Evolutionary conservation across 129 eudicot genomes (phyloP).

Genomic region (Artemisia annua): DNA sequence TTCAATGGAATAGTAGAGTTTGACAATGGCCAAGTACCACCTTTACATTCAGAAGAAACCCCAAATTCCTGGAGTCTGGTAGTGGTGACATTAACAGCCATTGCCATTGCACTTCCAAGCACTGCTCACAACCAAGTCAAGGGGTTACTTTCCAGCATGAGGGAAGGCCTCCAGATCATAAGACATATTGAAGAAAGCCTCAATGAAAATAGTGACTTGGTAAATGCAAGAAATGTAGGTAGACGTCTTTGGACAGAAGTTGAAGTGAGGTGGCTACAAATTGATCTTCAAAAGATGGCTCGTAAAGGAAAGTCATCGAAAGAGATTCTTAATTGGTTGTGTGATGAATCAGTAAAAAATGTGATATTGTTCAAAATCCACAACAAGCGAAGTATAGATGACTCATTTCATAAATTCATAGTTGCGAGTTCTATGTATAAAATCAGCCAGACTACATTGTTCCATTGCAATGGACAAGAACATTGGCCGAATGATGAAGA

Average conservation of each 20-base stretch:
- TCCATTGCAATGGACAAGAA: background rate
- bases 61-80: constrained; percentile 45
- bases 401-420: constrained; percentile 18
- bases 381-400: constrained; percentile 8
- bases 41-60: constrained; percentile 21
- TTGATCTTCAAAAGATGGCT: constrained; percentile 31
- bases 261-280: constrained; percentile 42
- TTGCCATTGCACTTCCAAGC: constrained; percentile 46
- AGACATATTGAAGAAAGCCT: constrained; percentile 30
- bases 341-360: constrained; percentile 22
- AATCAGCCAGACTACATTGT: constrained; percentile 31
- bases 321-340: constrained; percentile 28
- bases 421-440: constrained; percentile 47
- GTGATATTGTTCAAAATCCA: constrained; percentile 17
- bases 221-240: constrained; percentile 27
- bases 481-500: constrained; percentile 5
- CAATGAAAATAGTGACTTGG: constrained; percentile 1
- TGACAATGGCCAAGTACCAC: constrained; percentile 30
- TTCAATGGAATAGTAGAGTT: constrained; percentile 35
- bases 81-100: constrained; percentile 40
- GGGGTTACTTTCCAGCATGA: constrained; percentile 16
- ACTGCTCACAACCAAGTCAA: background rate
- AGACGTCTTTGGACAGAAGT: constrained; percentile 31
- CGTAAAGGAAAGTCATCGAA: constrained; percentile 23
- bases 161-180: constrained; percentile 35